Evolutionary conservation across 768 basidiomycete genomes (phyloP).

Genomic region (Tricholoma flavovirens): DNA sequence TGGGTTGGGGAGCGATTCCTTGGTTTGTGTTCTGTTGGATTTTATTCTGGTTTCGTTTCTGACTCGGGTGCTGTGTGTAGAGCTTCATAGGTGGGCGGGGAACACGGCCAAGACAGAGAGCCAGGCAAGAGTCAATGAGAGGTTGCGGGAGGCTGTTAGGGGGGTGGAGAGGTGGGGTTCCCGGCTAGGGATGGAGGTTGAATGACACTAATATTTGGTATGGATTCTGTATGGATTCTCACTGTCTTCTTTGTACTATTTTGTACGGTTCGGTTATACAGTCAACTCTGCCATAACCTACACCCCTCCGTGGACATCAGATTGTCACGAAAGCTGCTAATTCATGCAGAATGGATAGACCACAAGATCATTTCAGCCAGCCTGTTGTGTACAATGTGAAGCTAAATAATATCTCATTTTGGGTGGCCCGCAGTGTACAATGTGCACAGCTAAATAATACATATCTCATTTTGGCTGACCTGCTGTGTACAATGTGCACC

Average conservation of each 20-base stretch:
- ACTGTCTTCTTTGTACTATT: background rate
- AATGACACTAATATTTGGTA: background rate
- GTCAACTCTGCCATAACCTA: too few relatives aligned
- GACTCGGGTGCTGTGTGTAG: slow-evolving; percentile 24
- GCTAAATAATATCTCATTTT: too few relatives aligned
- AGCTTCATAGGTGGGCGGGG: slow-evolving; percentile 52
- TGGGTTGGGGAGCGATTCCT: slow-evolving; percentile 71
- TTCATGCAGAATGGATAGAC: too few relatives aligned
- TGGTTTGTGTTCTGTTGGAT: slow-evolving; percentile 35
- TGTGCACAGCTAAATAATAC: too few relatives aligned
- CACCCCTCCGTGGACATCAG: too few relatives aligned
- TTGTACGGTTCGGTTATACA: too few relatives aligned
- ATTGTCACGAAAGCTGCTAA: too few relatives aligned
- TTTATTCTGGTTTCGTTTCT: background rate
- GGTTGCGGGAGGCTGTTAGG: slow-evolving; percentile 5
- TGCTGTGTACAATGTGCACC: too few relatives aligned
- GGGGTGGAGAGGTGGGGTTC: background rate
- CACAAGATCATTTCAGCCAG: too few relatives aligned
- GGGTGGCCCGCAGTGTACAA: too few relatives aligned
- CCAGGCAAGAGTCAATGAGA: slow-evolving; percentile 41
- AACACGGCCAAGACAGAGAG: slow-evolving; percentile 41
- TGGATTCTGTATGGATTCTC: background rate
- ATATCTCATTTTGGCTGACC: too few relatives aligned
- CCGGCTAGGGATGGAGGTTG: background rate
- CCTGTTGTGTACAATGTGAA: too few relatives aligned